phyloP scores from a whole-genome alignment of 331 rosid genomes.

The Rhamnella rubrinervis region DNA sequence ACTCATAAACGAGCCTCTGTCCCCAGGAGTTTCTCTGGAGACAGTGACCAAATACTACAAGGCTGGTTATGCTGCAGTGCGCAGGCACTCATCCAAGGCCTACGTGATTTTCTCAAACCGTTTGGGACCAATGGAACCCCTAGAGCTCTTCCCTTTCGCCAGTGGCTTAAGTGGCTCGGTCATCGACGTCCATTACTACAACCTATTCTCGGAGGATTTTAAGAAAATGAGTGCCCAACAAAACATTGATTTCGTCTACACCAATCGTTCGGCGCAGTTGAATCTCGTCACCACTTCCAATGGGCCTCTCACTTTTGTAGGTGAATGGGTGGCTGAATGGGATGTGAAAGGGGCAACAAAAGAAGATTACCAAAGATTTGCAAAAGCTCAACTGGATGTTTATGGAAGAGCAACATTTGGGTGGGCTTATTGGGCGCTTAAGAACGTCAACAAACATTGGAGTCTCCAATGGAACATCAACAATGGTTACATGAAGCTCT shows the following conservation, averaged over 20 bases:
- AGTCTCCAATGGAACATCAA: constrained; percentile 75
- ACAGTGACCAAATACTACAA: constrained; percentile 53
- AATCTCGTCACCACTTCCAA: constrained; percentile 53
- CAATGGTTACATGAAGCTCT: constrained; percentile 56
- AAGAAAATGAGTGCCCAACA: constrained; percentile 44
- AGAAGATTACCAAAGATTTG: constrained; percentile 57
- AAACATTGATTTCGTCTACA: constrained; percentile 53
- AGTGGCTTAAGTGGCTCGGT: constrained; percentile 42
- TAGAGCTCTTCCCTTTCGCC: constrained; percentile 59
- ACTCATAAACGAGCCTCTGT: constrained; percentile 65
- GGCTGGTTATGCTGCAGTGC: constrained; percentile 56
- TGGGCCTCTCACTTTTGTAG: constrained; percentile 77
- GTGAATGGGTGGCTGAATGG: constrained; percentile 91
- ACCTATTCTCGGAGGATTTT: constrained; percentile 34
- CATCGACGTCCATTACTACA: constrained; percentile 72
- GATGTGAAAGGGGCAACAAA: constrained; percentile 41
- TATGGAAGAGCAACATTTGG: constrained; percentile 64
- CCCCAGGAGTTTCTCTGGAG: constrained; percentile 53
- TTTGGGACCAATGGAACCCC: constrained; percentile 32
- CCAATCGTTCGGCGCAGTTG: constrained; percentile 46
- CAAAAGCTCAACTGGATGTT: constrained; percentile 49
- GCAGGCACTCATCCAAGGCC: constrained; percentile 51
- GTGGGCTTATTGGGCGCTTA: constrained; percentile 82
- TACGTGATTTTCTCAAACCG: constrained; percentile 60
- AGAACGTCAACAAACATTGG: constrained; percentile 61